These are phyloP conservation scores for Hyphopichia buzzinii DNA, from an alignment of 1,139 yeast species.

Conservation along the genomic window DNA sequence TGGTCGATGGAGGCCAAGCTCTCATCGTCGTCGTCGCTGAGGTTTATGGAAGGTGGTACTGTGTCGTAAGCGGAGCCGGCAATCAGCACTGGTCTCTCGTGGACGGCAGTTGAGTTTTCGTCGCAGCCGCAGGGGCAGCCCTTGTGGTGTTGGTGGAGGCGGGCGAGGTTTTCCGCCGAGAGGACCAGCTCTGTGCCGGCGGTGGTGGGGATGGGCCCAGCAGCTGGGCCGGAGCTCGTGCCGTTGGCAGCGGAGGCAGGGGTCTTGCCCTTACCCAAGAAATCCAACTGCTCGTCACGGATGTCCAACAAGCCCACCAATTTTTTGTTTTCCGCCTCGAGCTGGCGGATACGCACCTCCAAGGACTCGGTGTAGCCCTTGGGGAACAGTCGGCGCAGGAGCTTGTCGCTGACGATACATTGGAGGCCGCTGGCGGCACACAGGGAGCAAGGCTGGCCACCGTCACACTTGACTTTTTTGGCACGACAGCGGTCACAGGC, in stretches of 20 bases:
- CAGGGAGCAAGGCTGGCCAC: conserved; percentile 52
- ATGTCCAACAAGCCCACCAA: conserved; percentile 52
- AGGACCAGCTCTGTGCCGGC: neutral
- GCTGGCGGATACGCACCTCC: conserved; percentile 45
- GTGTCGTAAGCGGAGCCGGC: conserved; percentile 53
- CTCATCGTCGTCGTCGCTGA: conserved; percentile 51
- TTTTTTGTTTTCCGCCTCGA: conserved; percentile 44
- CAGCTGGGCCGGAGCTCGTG: neutral
- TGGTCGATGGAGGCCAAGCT: conserved; percentile 15
- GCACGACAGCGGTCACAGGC: conserved; percentile 88
- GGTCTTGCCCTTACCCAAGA: conserved; percentile 12
- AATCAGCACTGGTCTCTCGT: conserved; percentile 62
- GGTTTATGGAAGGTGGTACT: conserved; percentile 34
- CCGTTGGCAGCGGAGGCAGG: neutral
- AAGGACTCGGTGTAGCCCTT: conserved; percentile 49
- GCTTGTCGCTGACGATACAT: conserved; percentile 46
- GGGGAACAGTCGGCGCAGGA: conserved; percentile 47
- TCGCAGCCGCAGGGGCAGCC: conserved; percentile 58
- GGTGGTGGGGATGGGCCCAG: neutral
- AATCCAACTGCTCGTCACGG: conserved; percentile 57
- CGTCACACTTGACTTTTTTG: conserved; percentile 74
- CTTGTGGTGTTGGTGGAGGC: conserved; percentile 37
- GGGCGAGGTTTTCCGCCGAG: neutral
- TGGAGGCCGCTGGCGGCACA: conserved; percentile 44
- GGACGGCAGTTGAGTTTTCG: conserved; percentile 52